Conservation (phyloP, 208 protist genomes). For the Crithidia sp. region DNA sequence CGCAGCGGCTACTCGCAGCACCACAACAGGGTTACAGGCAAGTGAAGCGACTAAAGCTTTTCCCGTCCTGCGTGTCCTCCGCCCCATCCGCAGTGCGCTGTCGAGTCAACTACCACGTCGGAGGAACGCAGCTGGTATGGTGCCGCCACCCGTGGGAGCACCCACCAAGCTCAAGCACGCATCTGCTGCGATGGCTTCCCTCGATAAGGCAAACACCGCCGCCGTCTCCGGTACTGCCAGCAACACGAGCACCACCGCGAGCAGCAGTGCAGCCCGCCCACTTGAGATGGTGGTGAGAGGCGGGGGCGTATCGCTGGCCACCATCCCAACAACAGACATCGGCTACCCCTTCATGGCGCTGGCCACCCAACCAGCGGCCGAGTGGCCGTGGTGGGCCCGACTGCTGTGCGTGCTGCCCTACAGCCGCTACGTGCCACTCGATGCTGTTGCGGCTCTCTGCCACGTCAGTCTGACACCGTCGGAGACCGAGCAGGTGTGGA, state of each 20-base stretch:
- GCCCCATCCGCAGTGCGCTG: conserved; percentile 27
- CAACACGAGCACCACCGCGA: neutral
- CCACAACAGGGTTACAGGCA: conserved; percentile 6
- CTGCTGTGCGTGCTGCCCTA: conserved; percentile 34
- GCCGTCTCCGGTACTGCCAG: neutral
- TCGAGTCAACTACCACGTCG: neutral
- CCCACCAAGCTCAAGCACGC: too few species aligned
- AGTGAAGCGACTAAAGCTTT: conserved; percentile 27
- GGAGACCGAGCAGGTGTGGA: conserved; percentile 15
- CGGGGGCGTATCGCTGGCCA: conserved; percentile 11
- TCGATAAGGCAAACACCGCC: neutral
- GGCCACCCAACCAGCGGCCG: conserved; percentile 21
- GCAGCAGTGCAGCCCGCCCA: too few species aligned
- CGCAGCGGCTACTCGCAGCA: neutral
- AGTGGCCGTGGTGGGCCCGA: conserved; percentile 35
- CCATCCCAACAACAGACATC: conserved; percentile 15
- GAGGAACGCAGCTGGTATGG: neutral
- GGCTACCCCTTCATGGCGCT: conserved; percentile 29
- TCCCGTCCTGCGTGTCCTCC: conserved; percentile 28
- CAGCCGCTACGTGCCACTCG: conserved; percentile 19
- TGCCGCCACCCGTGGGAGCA: too few species aligned
- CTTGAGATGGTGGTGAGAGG: too few species aligned
- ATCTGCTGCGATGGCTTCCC: too few species aligned
- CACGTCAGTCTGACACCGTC: neutral
- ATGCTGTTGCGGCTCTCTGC: conserved; percentile 1